Base-by-base conservation (phyloP, 176 grass and related monocot genomes). In the Zoysia japonica region DNA sequence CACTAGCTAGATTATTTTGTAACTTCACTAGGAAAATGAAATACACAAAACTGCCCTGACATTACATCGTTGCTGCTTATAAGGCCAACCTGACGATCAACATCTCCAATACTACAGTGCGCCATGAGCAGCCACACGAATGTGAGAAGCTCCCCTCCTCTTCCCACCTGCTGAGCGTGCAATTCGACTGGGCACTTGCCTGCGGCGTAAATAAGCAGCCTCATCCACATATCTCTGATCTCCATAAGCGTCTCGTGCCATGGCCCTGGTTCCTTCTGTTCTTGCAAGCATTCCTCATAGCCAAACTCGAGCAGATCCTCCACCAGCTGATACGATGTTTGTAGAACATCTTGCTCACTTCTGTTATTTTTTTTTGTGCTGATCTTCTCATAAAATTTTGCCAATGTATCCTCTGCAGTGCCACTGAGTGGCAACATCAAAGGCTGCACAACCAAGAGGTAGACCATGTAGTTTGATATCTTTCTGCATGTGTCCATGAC, bases 121-220 rank as follows among this genome's bases (percentile, higher is more conserved):
- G 69, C 69, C 69, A 71, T 71, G 47, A 71, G 69, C 4, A 71
- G 14, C 69, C 69, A 71, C 0, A 52, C 47, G 11, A 71, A 71
- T 47, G 69, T 71, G 20, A 71, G 47, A 2, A 71, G 69, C 69
- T 71, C 69, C 47, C 69, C 69, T 51, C 69, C 69, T 39, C 47
- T 71, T 6, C 47, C 28, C 13, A 71, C 20, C 69, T 52, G 69
- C 47, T 52, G 9, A 1, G 69, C 69, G 20, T 71, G 69, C 28
- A 71, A 5, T 3, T 52, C 69, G 11, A 2, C 47, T 45, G 3
- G 47, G 6, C 28, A 71, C 47, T 38, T 71, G 47, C 69, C 69
- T 2, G 69, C 69, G 1, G 48, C 47, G 9, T 9, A 71, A 36
- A 71, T 9, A 2, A 71, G 69, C 28, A 71, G 20, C 47, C 69